Base-by-base conservation (phyloP, 805 yeast species). In the Metschnikowia noctiluminum region DNA sequence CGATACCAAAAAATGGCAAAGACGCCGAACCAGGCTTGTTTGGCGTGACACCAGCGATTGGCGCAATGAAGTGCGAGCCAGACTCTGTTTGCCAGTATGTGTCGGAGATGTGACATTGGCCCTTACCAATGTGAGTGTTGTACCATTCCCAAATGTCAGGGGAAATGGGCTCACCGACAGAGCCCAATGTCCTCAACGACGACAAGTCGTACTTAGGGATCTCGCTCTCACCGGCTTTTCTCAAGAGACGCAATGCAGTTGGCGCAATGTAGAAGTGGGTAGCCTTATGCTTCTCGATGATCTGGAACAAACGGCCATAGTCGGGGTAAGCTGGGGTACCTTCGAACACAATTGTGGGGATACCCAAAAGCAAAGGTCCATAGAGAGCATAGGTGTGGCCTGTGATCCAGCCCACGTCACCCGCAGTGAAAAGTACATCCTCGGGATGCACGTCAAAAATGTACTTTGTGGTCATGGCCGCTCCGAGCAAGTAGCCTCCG, bases 1-100 rank as follows among this genome's bases (percentile, higher is more conserved):
- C 82, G 53, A 87, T 82, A 64, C 96, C 96, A 62, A 87, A 86
- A 71, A 87, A 84, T 53, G 95, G 95, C 63, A 85, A 78, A 6
- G 92, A 82, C 2, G 94, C 94, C 39, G 89, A 82, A 49, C 96
- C 95, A 12, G 95, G 91, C 66, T 87, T 87, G 64, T 84, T 84
- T 59, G 92, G 89, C 26, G 88, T 82, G 37, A 85, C 78, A 54
- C 80, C 80, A 42, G 94, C 89, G 51, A 87, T 65, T 51, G 92
- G 90, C 37, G 90, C 79, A 51, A 87, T 80, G 63, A 87, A 72
- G 63, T 87, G 94, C 42, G 91, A 82, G 40, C 94, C 94, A 13
- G 89, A 81, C 69, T 87, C 96, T 3, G 96, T 87, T 74, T 86
- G 91, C 95, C 95, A 87, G 75, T 86, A 87, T 35, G 96, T 87